Evolutionary conservation across 75 land plant species (phyloP).

Genomic region (Pinus albicaulis): DNA sequence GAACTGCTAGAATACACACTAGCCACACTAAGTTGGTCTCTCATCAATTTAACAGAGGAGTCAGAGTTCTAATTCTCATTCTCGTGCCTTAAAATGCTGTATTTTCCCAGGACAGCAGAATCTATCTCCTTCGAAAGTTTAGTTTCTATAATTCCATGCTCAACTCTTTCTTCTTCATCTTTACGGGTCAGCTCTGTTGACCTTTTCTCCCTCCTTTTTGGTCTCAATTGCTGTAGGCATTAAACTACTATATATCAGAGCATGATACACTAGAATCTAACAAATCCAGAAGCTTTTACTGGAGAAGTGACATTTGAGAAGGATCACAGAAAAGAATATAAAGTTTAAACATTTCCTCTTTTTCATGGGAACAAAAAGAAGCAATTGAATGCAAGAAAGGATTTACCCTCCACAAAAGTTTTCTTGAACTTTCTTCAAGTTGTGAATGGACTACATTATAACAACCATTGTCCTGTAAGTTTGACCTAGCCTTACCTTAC

Average conservation of each 20-base stretch:
- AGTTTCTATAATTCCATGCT: slow-evolving; percentile 83
- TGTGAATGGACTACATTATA: slow-evolving; percentile 28
- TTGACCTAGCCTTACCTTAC: not conserved
- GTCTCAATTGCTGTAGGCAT: slow-evolving; percentile 62
- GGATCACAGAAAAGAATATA: not conserved
- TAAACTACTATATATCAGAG: not conserved
- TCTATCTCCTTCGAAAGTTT: slow-evolving; percentile 79
- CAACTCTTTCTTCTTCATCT: slow-evolving; percentile 58
- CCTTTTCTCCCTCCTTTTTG: slow-evolving; percentile 61
- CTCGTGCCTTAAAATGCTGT: slow-evolving; percentile 88
- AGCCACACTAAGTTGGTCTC: slow-evolving; percentile 98
- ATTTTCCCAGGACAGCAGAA: slow-evolving; percentile 75
- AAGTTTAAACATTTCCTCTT: not conserved
- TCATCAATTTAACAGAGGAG: slow-evolving; percentile 70
- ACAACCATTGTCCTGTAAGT: not conserved
- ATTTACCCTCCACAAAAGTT: slow-evolving; percentile 53
- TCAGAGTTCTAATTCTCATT: slow-evolving; percentile 85
- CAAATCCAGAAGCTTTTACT: not conserved
- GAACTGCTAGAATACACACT: slow-evolving; percentile 81
- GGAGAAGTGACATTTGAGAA: not conserved
- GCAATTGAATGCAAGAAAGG: not conserved
- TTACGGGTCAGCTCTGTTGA: slow-evolving; percentile 58
- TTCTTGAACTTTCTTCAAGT: slow-evolving; percentile 32
- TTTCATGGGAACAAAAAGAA: not conserved
- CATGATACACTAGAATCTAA: not conserved